Conservation (phyloP, 495 filamentous ascomycete species). For the Aspergillus olivimuriae region DNA sequence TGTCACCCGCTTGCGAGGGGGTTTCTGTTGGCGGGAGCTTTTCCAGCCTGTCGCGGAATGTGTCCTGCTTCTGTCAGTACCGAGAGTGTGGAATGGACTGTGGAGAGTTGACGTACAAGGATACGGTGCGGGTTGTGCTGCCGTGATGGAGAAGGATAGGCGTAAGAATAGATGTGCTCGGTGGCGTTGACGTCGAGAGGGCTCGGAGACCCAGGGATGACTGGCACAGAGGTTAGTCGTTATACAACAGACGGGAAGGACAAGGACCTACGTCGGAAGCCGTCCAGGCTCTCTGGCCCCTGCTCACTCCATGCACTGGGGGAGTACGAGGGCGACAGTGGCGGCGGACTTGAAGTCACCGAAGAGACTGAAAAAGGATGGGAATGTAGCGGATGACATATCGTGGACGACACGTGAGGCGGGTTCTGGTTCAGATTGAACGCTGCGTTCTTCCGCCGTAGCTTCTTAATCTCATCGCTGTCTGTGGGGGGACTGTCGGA, state of each 20-base stretch:
- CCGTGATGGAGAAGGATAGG: background rate
- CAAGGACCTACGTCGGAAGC: slow-evolving; percentile 16
- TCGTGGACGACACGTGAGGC: slow-evolving; percentile 6
- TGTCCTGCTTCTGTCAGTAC: slow-evolving; percentile 22
- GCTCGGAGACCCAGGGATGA: slow-evolving; percentile 2
- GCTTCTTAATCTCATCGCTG: slow-evolving; percentile 16
- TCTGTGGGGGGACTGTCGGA: slow-evolving; percentile 12
- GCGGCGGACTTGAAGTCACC: slow-evolving; percentile 33
- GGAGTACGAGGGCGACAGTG: slow-evolving; percentile 38
- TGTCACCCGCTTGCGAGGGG: slow-evolving; percentile 13
- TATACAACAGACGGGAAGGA: background rate
- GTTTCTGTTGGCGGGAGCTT: slow-evolving; percentile 15
- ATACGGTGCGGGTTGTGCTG: slow-evolving; percentile 11
- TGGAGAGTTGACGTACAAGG: slow-evolving; percentile 6
- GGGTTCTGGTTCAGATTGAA: slow-evolving; percentile 27
- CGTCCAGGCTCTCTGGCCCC: slow-evolving; percentile 25
- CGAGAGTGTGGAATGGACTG: background rate
- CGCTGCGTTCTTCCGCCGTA: slow-evolving; percentile 34
- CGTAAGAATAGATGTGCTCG: background rate
- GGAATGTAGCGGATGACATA: slow-evolving; percentile 9
- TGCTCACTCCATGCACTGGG: slow-evolving; percentile 33
- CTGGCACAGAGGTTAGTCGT: background rate
- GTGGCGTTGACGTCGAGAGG: background rate
- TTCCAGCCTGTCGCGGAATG: slow-evolving; percentile 35
- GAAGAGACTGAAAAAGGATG: slow-evolving; percentile 29